Evolutionary conservation across 495 filamentous ascomycete genomes (phyloP), one percentile per base, ranked within the genome.

Genomic region (Clohesyomyces aquaticus): DNA sequence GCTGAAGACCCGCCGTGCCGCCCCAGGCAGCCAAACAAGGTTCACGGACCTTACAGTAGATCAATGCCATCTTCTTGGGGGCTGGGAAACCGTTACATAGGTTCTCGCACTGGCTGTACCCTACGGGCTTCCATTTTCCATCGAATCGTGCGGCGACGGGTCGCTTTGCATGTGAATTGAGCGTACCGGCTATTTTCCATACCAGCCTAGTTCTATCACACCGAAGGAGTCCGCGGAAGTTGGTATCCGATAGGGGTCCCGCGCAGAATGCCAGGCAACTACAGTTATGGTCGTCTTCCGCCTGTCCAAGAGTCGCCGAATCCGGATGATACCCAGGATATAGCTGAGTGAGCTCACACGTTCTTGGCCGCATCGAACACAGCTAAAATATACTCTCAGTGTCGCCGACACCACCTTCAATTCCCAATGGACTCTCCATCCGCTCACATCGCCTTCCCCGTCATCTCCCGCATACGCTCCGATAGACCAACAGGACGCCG

Each of bases 281-380:
- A 67, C 46, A 59, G 32, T 27, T 68, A 68, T 38, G 59, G 60
- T 23, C 43, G 38, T 12, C 52, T 68, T 46, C 54, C 65, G 2
- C 26, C 65, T 16, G 16, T 63, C 10, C 23, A 59, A 0, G 59
- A 63, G 26, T 32, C 53, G 27, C 49, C 32, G 14, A 6, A 6
- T 38, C 32, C 6, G 14, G 32, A 52, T 32, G 49, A 52, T 22
- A 28, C 49, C 3, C 45, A 59, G 35, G 65, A 68, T 41, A 41
- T 68, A 52, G 65, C 59, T 21, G 65, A 68, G 65, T 68, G 48
- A 19, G 57, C 52, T 25, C 9, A 27, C 21, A 18, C 1, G 22
- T 22, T 29, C 27, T 54, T 22, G 23, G 32, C 10, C 2, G 2
- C 22, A 42, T 22, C 11, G 48, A 8, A 27, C 19, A 8, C 18